Percentiles rank a stretch among this genome's conserved stretches.
Evolutionary conservation across 305 asterid species (phyloP).

Genomic region (Fraxinus greggii): DNA sequence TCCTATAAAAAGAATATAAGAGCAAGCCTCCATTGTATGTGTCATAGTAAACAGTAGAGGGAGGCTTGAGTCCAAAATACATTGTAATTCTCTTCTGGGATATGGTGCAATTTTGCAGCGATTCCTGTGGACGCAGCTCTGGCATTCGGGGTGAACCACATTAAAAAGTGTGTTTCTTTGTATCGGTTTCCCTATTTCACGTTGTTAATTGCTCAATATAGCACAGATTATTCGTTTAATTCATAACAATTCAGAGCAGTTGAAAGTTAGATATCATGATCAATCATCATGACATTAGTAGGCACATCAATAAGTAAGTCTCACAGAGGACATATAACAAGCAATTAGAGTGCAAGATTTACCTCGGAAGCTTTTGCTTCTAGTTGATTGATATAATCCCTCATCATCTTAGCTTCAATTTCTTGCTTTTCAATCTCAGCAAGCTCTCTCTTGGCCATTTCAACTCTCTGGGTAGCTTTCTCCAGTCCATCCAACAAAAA

Average conservation of each 20-base stretch:
- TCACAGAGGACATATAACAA: not conserved
- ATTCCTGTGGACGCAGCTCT: not conserved
- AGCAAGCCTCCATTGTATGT: not conserved
- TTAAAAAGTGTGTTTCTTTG: not conserved
- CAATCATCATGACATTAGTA: not conserved
- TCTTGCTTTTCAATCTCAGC: slow-evolving; percentile 80
- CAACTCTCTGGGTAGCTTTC: slow-evolving; percentile 78
- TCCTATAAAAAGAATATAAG: not conserved
- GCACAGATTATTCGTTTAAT: not conserved
- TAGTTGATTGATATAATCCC: slow-evolving; percentile 66
- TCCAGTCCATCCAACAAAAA: slow-evolving; percentile 72
- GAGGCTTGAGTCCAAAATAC: not conserved
- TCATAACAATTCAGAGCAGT: not conserved
- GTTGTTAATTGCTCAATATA: not conserved
- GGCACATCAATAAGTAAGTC: not conserved
- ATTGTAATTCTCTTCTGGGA: not conserved
- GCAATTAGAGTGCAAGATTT: not conserved
- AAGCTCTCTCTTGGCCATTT: slow-evolving; percentile 66
- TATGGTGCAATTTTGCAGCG: not conserved
- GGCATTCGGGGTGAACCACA: not conserved
- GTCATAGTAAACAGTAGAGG: not conserved
- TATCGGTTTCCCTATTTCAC: not conserved
- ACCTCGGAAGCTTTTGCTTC: slow-evolving; percentile 83
- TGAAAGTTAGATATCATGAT: not conserved
- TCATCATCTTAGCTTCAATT: slow-evolving; percentile 50